Evolutionary conservation across 306 rosid species (phyloP).

Genomic region (Prunus padus): DNA sequence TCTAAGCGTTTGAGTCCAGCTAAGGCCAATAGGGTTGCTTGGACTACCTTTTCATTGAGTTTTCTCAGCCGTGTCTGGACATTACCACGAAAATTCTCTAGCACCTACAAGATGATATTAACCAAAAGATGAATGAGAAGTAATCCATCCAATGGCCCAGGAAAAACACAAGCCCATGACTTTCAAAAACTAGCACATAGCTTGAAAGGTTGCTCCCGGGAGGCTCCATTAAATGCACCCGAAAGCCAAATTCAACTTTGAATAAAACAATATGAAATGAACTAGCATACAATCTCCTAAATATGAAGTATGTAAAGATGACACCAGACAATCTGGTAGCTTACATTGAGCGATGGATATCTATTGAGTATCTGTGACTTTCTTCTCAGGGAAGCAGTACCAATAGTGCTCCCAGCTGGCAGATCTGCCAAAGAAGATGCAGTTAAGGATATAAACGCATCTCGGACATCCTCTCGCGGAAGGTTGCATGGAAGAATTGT

Average conservation of each 20-base stretch:
- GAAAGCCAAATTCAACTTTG: not conserved
- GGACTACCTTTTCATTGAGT: conserved; percentile 80
- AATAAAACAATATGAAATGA: not conserved
- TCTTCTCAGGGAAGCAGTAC: conserved; percentile 89
- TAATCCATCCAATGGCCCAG: not conserved
- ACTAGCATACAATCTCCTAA: not conserved
- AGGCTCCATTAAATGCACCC: not conserved
- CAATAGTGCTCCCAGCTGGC: conserved; percentile 71
- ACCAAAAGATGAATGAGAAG: conserved; percentile 4
- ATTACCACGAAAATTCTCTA: conserved; percentile 92
- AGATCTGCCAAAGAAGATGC: conserved; percentile 70
- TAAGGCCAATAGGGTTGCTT: conserved; percentile 90
- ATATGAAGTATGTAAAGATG: not conserved
- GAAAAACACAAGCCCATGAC: not conserved
- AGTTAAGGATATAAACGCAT: conserved; percentile 75
- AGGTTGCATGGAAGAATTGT: conserved; percentile 89
- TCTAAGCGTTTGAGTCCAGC: conserved; percentile 88
- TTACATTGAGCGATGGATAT: conserved; percentile 71
- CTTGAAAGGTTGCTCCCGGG: not conserved
- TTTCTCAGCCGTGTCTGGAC: conserved; percentile 88
- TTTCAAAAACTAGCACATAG: not conserved
- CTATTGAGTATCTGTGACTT: conserved; percentile 83
- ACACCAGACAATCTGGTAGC: conserved; percentile 5
- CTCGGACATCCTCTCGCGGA: conserved; percentile 85
- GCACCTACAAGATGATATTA: conserved; percentile 55